phyloP scores from a whole-genome alignment of 1,284 basidiomycete genomes.

The Tetrapyrgos nigripes region DNA sequence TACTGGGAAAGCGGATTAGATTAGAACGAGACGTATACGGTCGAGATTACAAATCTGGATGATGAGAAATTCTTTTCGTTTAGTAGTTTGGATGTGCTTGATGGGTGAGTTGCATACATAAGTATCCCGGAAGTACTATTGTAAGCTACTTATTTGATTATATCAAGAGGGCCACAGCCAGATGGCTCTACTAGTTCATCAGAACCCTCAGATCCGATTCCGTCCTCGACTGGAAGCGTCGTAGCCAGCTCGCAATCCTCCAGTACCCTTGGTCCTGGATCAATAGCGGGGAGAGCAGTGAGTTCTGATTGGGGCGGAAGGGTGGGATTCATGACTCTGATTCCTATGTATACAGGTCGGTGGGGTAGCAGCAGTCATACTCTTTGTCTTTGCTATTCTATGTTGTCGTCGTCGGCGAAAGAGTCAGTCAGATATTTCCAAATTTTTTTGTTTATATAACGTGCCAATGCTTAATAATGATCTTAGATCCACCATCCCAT shows the following conservation, averaged over 20 bases:
- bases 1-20: slow-evolving; percentile 8
- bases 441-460: no score
- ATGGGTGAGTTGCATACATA: neutral
- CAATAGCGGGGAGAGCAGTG: neutral
- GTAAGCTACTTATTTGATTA: no score
- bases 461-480: no score
- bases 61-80: neutral
- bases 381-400: no score
- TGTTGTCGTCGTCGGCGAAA: no score
- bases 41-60: neutral
- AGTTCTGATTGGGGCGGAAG: neutral
- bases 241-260: no score
- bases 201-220: no score
- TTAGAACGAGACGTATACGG: neutral
- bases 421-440: no score
- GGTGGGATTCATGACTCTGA: no score
- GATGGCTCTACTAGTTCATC: no score
- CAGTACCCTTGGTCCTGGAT: neutral
- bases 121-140: no score
- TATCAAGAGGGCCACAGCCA: no score
- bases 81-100: neutral
- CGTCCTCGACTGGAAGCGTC: neutral
- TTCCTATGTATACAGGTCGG: neutral
- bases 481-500: neutral
- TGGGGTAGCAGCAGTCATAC: neutral